A percentile compares a stretch with the other conserved stretches of the same genome.
phyloP scores from a whole-genome alignment of 345 rosid genomes.

The Eucalyptus urophylla region DNA sequence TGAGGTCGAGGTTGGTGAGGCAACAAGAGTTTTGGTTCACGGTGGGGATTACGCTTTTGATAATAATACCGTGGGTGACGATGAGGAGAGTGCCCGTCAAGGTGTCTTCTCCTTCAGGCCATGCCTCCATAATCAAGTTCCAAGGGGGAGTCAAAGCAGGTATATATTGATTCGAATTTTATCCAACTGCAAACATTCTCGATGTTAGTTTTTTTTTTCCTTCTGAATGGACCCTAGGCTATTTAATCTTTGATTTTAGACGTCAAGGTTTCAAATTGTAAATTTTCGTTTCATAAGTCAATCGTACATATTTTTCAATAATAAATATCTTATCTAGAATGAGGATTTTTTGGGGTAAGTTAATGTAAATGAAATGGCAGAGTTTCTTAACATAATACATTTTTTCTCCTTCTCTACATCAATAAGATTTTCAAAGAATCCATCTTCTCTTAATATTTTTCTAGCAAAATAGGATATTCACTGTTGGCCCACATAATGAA shows the following conservation, averaged over 20 bases:
- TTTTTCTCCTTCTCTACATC: neutral
- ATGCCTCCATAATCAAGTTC: constrained; percentile 66
- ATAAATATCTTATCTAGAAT: neutral
- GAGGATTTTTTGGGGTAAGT: neutral
- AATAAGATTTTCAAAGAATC: neutral
- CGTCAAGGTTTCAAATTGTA: neutral
- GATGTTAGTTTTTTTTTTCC: neutral
- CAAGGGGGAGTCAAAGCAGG: constrained; percentile 49
- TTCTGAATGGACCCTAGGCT: neutral
- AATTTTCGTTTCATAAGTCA: neutral
- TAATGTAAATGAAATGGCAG: neutral
- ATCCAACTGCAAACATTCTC: neutral
- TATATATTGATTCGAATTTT: neutral
- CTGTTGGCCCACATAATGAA: neutral
- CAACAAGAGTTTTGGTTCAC: constrained; percentile 81
- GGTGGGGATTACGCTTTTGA: constrained; percentile 33
- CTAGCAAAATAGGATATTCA: neutral
- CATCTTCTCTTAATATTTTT: neutral
- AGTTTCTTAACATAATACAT: neutral
- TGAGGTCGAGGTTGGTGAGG: constrained; percentile 32
- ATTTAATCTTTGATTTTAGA: neutral
- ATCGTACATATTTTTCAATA: neutral
- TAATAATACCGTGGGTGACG: constrained; percentile 64
- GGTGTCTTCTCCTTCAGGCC: constrained; percentile 51
- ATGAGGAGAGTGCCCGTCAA: constrained; percentile 50